phyloP scores from a whole-genome alignment of 1,139 yeast genomes.

The Geotrichum phurueaensis region DNA sequence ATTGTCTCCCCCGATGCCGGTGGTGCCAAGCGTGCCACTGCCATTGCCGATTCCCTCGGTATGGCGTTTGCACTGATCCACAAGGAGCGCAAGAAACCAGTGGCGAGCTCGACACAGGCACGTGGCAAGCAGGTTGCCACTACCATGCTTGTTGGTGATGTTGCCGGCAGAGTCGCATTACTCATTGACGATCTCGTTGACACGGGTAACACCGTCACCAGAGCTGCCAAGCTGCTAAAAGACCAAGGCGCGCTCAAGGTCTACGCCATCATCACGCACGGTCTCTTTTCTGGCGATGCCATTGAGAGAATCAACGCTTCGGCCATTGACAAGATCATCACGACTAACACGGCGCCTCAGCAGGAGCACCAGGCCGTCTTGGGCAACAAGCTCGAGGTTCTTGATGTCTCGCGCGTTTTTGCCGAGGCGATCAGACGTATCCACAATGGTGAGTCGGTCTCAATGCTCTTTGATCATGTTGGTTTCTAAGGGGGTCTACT shows the following conservation, averaged over 20 bases:
- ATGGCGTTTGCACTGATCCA: constrained; percentile 92
- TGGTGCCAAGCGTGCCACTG: constrained; percentile 94
- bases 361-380: constrained; percentile 44
- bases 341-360: constrained; percentile 94
- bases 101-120: constrained; percentile 7
- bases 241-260: constrained; percentile 89
- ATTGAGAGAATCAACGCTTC: constrained; percentile 60
- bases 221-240: constrained; percentile 86
- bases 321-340: constrained; percentile 74
- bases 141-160: constrained; percentile 93
- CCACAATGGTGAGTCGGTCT: constrained; percentile 93
- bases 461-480: constrained; percentile 79
- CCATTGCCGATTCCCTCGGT: constrained; percentile 84
- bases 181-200: constrained; percentile 90
- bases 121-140: constrained; percentile 43
- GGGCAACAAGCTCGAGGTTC: constrained; percentile 64
- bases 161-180: constrained; percentile 73
- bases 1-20: constrained; percentile 96
- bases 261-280: constrained; percentile 87
- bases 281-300: constrained; percentile 90
- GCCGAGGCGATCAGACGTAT: constrained; percentile 95
- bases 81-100: constrained; percentile 73
- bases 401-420: constrained; percentile 81
- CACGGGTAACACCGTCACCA: constrained; percentile 83
- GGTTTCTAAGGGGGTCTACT: constrained; percentile 18